Evolutionary conservation across 345 rosid genomes (phyloP).

Genomic region (Lumnitzera littorea): DNA sequence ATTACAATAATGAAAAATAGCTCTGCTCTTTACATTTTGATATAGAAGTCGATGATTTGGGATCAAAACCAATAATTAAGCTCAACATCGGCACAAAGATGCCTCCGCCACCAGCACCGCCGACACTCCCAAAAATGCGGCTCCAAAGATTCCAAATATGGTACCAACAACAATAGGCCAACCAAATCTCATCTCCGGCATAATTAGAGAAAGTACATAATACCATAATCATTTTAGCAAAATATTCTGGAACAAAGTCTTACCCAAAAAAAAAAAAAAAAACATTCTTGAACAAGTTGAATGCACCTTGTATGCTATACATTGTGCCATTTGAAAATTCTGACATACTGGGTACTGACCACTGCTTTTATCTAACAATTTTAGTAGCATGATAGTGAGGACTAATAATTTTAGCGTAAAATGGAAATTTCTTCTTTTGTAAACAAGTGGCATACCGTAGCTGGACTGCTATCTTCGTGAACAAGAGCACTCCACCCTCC

Average conservation of each 20-base stretch:
- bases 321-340: too few relatives aligned
- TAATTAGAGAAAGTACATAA: not conserved
- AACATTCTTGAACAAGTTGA: not conserved
- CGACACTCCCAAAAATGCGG: conserved; percentile 44
- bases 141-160: conserved; percentile 39
- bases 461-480: too few relatives aligned
- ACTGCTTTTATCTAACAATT: too few relatives aligned
- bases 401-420: too few relatives aligned
- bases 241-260: too few relatives aligned
- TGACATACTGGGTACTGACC: too few relatives aligned
- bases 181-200: conserved; percentile 37
- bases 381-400: too few relatives aligned
- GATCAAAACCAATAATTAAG: conserved; percentile 39
- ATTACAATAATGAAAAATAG: not conserved
- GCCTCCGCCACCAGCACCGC: conserved; percentile 49
- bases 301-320: not conserved
- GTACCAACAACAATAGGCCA: conserved; percentile 38
- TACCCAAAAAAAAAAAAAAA: not conserved
- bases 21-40: conserved; percentile 35
- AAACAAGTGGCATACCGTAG: too few relatives aligned
- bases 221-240: not conserved
- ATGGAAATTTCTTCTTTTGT: too few relatives aligned
- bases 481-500: too few relatives aligned
- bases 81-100: conserved; percentile 49
- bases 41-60: conserved; percentile 43